A percentile compares a stretch with the other conserved stretches of the same genome.
Conservation (phyloP, 805 yeast genomes). For the Candida dajiaensis region DNA sequence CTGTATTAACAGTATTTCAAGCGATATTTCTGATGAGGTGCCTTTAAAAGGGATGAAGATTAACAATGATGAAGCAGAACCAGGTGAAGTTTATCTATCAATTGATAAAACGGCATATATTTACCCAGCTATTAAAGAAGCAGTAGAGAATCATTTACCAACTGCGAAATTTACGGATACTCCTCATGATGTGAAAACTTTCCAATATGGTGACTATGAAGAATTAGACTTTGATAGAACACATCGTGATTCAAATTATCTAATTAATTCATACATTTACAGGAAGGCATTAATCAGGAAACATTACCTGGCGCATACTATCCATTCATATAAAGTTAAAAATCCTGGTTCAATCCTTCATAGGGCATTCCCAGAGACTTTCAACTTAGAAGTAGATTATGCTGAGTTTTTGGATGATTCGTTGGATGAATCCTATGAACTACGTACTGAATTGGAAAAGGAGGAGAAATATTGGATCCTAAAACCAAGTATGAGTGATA, state of each 20-base stretch:
- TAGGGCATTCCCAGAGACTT: constrained; percentile 66
- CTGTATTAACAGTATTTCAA: background rate
- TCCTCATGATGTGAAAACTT: constrained; percentile 29
- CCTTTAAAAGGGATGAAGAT: background rate
- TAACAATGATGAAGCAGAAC: background rate
- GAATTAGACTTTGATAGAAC: constrained; percentile 71
- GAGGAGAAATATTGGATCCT: constrained; percentile 73
- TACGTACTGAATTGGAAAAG: constrained; percentile 67
- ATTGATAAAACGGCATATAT: constrained; percentile 34
- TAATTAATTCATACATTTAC: constrained; percentile 75
- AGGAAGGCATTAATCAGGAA: constrained; percentile 89
- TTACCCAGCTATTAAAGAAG: constrained; percentile 30
- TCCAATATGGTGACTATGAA: constrained; percentile 89
- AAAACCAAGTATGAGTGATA: constrained; percentile 96
- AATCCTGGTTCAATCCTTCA: constrained; percentile 60
- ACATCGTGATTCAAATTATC: constrained; percentile 40
- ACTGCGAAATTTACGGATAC: constrained; percentile 20
- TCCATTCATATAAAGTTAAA: constrained; percentile 69
- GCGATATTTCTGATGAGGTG: background rate
- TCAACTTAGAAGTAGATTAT: constrained; percentile 81
- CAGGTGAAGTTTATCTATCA: constrained; percentile 22
- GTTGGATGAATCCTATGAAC: constrained; percentile 85
- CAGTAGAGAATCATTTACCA: constrained; percentile 30
- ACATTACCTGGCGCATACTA: constrained; percentile 80
- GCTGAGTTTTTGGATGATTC: constrained; percentile 96